A percentile compares a stretch with the other conserved stretches of the same genome.
Evolutionary conservation across 2,329 filamentous ascomycete genomes (phyloP).

Genomic region (Alternaria sp.): DNA sequence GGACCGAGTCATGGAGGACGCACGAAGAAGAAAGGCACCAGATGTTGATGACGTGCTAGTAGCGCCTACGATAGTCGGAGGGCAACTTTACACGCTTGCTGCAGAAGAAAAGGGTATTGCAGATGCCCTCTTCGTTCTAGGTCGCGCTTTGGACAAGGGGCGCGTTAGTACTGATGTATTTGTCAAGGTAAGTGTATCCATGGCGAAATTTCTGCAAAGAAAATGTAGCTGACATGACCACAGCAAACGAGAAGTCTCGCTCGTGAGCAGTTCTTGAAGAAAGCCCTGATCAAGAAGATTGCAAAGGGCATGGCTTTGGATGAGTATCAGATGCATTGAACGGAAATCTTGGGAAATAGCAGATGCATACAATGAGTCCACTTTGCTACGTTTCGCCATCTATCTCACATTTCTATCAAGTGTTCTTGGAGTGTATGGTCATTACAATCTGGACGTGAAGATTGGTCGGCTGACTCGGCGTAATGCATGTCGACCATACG

Average conservation of each 20-base stretch:
- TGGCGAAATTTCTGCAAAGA: not conserved
- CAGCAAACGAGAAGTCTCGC: conserved; percentile 73
- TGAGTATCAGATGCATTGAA: conserved; percentile 45
- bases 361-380: not conserved
- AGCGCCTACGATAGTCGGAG: conserved; percentile 91
- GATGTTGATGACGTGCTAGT: conserved; percentile 90
- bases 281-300: conserved; percentile 81
- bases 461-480: not conserved
- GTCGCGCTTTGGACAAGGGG: conserved; percentile 76
- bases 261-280: conserved; percentile 84
- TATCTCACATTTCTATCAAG: not conserved
- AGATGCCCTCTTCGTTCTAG: conserved; percentile 86
- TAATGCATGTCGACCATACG: not conserved
- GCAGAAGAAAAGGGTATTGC: conserved; percentile 88
- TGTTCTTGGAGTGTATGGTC: not conserved
- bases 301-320: conserved; percentile 76
- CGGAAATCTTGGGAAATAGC: not conserved
- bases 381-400: not conserved
- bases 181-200: conserved; percentile 66
- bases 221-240: conserved; percentile 17
- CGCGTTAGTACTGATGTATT: conserved; percentile 77
- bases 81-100: conserved; percentile 88
- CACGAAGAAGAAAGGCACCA: conserved; percentile 73
- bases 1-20: conserved; percentile 77
- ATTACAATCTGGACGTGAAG: not conserved